A percentile compares a stretch with the other conserved stretches of the same genome.
These are phyloP conservation scores for Ophiocordyceps polyrhachis-furcata DNA, from an alignment of 2,329 filamentous ascomycete genomes.

Conservation along the genomic window DNA sequence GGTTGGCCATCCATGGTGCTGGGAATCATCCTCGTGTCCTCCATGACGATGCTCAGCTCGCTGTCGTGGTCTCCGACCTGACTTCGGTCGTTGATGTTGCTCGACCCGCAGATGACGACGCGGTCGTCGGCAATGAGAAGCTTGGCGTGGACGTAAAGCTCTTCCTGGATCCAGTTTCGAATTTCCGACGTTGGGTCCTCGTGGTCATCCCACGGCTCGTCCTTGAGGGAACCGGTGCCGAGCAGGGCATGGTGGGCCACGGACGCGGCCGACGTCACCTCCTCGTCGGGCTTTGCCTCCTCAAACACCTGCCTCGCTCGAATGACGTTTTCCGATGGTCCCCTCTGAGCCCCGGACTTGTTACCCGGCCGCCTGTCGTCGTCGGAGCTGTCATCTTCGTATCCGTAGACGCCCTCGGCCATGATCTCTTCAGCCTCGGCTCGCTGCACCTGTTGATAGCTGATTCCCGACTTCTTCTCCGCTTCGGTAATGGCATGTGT, in stretches of 20 bases:
- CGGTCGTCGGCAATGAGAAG: constrained; percentile 77
- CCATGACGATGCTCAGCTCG: constrained; percentile 77
- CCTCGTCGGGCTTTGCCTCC: constrained; percentile 20
- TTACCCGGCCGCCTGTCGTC: constrained; percentile 9
- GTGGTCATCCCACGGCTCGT: constrained; percentile 57
- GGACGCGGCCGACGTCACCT: constrained; percentile 18
- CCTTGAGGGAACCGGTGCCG: constrained; percentile 33
- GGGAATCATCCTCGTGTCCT: constrained; percentile 54
- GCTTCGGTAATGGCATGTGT: constrained; percentile 54
- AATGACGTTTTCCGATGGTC: constrained; percentile 18
- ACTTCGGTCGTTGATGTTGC: constrained; percentile 81
- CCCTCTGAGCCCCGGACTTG: constrained; percentile 11
- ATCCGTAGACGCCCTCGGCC: constrained; percentile 50
- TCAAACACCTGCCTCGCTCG: constrained; percentile 36
- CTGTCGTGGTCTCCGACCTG: constrained; percentile 82
- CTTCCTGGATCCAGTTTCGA: constrained; percentile 82
- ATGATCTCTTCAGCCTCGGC: constrained; percentile 83
- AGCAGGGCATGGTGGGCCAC: constrained; percentile 74
- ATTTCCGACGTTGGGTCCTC: constrained; percentile 54
- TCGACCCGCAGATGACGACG: constrained; percentile 67
- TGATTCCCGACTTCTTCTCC: constrained; percentile 65
- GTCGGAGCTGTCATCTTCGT: constrained; percentile 19
- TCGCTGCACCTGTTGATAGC: constrained; percentile 71
- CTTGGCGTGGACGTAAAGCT: constrained; percentile 90
- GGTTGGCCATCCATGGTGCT: constrained; percentile 63